Percentiles rank a stretch among this genome's conserved stretches.
phyloP scores from a whole-genome alignment of 2,329 filamentous ascomycete genomes.

The Neocatenulostroma microsporum region DNA sequence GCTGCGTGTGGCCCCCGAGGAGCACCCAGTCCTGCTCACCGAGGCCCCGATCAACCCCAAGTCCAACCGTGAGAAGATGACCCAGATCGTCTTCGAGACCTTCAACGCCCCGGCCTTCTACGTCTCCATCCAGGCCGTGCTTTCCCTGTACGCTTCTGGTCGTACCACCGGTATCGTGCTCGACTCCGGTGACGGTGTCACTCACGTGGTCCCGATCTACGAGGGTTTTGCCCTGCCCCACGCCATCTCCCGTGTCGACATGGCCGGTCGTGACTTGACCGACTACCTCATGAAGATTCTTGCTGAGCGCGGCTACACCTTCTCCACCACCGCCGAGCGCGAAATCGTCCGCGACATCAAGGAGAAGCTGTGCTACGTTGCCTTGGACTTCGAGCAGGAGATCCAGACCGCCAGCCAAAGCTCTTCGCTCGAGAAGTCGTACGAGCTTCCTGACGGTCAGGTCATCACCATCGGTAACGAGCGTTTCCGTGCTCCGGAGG shows the following conservation, averaged over 20 bases:
- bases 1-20: constrained; percentile 98
- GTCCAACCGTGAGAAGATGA: constrained; percentile 99
- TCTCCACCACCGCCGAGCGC: constrained; percentile 99
- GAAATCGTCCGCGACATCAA: constrained; percentile 99
- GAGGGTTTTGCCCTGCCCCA: constrained; percentile 99
- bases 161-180: constrained; percentile 99
- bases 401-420: constrained; percentile 99
- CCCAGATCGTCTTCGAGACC: constrained; percentile 99
- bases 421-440: constrained; percentile 98
- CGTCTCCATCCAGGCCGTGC: constrained; percentile 99
- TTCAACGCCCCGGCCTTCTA: constrained; percentile 99
- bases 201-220: constrained; percentile 99
- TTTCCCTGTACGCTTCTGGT: constrained; percentile 98
- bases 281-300: constrained; percentile 99
- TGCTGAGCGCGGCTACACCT: constrained; percentile 97
- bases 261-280: constrained; percentile 99
- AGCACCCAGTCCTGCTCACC: constrained; percentile 98
- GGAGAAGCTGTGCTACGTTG: constrained; percentile 99
- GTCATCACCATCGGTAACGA: constrained; percentile 99
- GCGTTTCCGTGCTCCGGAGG: constrained; percentile 99
- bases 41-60: constrained; percentile 99
- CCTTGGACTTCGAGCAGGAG: constrained; percentile 99
- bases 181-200: constrained; percentile 99
- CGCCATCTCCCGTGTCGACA: constrained; percentile 99
- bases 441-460: constrained; percentile 98